Percentiles rank a stretch among this genome's conserved stretches.
Evolutionary conservation across 352 stramenopile genomes (phyloP).

Genomic region (Plasmopara halstedii): DNA sequence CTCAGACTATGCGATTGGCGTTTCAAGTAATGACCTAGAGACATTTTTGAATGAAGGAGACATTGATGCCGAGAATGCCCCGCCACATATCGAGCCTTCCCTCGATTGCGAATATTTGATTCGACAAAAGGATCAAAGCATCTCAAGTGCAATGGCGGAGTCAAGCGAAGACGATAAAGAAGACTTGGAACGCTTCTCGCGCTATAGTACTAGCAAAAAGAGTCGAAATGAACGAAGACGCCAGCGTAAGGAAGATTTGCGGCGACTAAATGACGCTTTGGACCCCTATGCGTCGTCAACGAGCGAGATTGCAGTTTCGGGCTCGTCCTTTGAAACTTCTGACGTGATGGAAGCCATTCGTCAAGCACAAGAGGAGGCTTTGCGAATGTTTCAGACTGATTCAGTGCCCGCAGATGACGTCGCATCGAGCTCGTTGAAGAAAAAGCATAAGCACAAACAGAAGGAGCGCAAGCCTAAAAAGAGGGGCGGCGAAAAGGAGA

Average conservation of each 20-base stretch:
- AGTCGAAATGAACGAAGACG: constrained; percentile 25
- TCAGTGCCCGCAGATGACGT: neutral
- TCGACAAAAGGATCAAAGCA: neutral
- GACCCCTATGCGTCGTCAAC: constrained; percentile 4
- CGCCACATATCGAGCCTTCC: neutral
- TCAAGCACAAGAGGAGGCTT: constrained; percentile 51
- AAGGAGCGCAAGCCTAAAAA: constrained; percentile 27
- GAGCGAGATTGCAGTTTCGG: neutral
- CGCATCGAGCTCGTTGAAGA: constrained; percentile 11
- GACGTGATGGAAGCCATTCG: constrained; percentile 67
- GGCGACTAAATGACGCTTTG: constrained; percentile 24
- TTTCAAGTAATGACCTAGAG: constrained; percentile 36
- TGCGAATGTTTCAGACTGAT: constrained; percentile 43
- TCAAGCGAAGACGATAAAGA: constrained; percentile 31
- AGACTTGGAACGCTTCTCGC: constrained; percentile 35
- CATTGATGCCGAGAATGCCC: constrained; percentile 36
- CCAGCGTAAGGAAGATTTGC: constrained; percentile 41
- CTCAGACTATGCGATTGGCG: constrained; percentile 9
- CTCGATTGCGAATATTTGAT: neutral
- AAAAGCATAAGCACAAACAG: constrained; percentile 21
- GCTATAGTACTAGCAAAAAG: constrained; percentile 40
- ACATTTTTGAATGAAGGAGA: constrained; percentile 59
- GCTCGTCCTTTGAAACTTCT: constrained; percentile 21
- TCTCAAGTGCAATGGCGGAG: constrained; percentile 3
- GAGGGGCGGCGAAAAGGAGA: constrained; percentile 5